These are phyloP conservation scores for Tulasnella sp. DNA, from an alignment of 768 basidiomycete genomes.

Conservation along the genomic window DNA sequence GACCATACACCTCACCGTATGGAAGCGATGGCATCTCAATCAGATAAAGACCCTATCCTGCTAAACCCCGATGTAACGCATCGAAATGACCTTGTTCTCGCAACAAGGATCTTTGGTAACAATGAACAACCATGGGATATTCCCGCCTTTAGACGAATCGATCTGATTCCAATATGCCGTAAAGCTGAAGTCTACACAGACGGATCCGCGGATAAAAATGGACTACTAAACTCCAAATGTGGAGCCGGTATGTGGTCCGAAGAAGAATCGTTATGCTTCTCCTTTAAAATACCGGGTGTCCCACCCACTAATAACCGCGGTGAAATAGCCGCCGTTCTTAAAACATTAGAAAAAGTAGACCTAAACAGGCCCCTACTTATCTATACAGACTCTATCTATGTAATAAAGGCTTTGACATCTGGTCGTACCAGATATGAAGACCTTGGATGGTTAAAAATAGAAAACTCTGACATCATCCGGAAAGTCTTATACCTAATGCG, in stretches of 20 bases:
- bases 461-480: background rate
- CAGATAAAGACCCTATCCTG: background rate
- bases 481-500: background rate
- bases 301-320: conserved; percentile 2
- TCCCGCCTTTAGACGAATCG: background rate
- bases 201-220: background rate
- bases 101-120: background rate
- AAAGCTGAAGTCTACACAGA: background rate
- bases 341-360: background rate
- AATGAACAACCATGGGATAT: no score
- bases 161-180: background rate
- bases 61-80: background rate
- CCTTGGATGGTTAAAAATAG: background rate
- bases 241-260: background rate
- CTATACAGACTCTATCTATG: background rate
- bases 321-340: background rate
- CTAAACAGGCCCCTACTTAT: background rate
- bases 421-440: background rate
- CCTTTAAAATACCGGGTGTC: background rate
- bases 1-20: background rate
- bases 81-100: background rate
- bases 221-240: background rate
- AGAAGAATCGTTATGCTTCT: background rate
- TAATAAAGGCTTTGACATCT: background rate
- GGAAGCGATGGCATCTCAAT: background rate